Percentiles rank a stretch among this genome's conserved stretches.
phyloP scores from a whole-genome alignment of 192 early-diverging fungal species.

The Powellomyces hirtus region DNA sequence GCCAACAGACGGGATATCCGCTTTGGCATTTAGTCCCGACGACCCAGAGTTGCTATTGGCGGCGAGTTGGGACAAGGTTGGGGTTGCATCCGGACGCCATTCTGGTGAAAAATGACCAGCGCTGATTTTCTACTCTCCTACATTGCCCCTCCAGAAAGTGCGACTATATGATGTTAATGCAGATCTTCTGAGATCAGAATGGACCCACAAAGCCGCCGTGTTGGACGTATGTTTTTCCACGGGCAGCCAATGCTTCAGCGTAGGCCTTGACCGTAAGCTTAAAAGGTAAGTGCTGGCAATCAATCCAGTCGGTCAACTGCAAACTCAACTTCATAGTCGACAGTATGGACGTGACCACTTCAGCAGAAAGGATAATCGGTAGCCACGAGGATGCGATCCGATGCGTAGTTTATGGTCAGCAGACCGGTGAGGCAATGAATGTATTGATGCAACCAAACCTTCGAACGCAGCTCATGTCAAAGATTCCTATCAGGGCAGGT shows the following conservation, averaged over 20 bases:
- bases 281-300: conserved; percentile 46
- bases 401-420: conserved; percentile 55
- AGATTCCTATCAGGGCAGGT: conserved; percentile 59
- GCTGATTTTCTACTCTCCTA: neutral
- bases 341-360: conserved; percentile 65
- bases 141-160: conserved; percentile 53
- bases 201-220: conserved; percentile 69
- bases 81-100: neutral
- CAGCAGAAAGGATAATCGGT: conserved; percentile 62
- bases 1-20: conserved; percentile 83
- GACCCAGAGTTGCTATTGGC: conserved; percentile 68
- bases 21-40: conserved; percentile 67
- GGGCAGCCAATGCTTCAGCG: conserved; percentile 56
- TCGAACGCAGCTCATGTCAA: no score
- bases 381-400: conserved; percentile 77
- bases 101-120: neutral
- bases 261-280: conserved; percentile 72
- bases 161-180: conserved; percentile 76
- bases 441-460: no score
- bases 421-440: conserved; percentile 18
- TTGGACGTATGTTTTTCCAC: conserved; percentile 75
- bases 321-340: neutral
- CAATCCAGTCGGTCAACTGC: neutral
- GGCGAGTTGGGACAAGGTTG: conserved; percentile 90
- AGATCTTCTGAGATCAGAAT: conserved; percentile 56